Conservation (phyloP, 495 filamentous ascomycete species). For the Hypoxylon fuscum region DNA sequence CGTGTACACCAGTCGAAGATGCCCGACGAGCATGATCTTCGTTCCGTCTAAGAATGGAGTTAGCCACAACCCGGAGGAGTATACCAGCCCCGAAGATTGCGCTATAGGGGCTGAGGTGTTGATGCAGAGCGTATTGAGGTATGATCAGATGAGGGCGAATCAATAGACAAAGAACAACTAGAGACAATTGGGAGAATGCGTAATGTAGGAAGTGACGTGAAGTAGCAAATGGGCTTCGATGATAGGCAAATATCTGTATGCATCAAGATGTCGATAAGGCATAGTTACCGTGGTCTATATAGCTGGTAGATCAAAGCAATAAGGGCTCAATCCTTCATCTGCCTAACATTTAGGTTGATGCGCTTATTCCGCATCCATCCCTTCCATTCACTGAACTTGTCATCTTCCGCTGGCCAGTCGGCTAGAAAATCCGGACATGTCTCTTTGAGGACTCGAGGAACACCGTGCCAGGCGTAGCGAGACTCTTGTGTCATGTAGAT, state of each 20-base stretch:
- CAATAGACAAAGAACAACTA: neutral
- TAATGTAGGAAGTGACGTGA: neutral
- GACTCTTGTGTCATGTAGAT: conserved; percentile 82
- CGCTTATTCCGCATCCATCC: conserved; percentile 88
- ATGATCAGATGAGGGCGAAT: conserved; percentile 42
- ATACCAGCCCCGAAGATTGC: conserved; percentile 55
- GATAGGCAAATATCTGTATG: neutral
- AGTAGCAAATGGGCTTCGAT: too few relatives aligned
- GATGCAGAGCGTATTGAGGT: conserved; percentile 50
- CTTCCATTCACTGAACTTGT: conserved; percentile 69
- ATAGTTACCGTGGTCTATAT: neutral
- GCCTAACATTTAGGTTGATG: conserved; percentile 90
- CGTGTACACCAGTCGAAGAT: conserved; percentile 48
- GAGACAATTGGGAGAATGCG: neutral
- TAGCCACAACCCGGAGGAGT: conserved; percentile 59
- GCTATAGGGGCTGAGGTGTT: conserved; percentile 49
- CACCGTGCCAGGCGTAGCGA: conserved; percentile 92
- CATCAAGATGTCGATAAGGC: neutral
- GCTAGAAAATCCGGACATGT: conserved; percentile 80
- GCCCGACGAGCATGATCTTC: conserved; percentile 62
- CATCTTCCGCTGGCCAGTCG: conserved; percentile 74
- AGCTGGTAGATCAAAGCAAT: neutral
- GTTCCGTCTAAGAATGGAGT: conserved; percentile 59
- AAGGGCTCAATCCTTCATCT: conserved; percentile 72
- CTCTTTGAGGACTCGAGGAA: conserved; percentile 78